Evolutionary conservation across 208 protist genomes (phyloP).

Genomic region (Trypanosomatidae sp.): DNA sequence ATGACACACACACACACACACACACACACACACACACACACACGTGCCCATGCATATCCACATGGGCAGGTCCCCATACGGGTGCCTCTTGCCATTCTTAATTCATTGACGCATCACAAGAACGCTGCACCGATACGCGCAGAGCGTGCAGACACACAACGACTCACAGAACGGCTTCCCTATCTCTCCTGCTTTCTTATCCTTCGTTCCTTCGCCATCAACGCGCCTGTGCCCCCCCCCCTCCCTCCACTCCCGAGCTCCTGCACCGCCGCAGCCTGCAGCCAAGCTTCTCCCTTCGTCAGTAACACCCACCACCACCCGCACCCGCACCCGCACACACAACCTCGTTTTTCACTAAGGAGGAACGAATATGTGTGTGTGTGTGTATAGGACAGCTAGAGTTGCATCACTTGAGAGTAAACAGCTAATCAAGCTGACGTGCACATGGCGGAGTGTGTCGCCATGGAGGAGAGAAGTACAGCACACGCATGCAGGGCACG

Average conservation of each 20-base stretch:
- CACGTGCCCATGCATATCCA: neutral
- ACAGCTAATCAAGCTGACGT: slow-evolving; percentile 8
- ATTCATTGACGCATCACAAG: slow-evolving; percentile 17
- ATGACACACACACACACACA: neutral
- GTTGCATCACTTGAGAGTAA: slow-evolving; percentile 4
- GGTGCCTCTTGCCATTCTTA: slow-evolving; percentile 14
- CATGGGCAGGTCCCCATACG: neutral
- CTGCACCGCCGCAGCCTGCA: neutral
- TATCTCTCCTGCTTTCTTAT: neutral
- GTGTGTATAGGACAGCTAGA: slow-evolving; percentile 3
- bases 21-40: neutral
- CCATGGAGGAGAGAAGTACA: neutral
- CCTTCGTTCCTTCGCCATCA: neutral
- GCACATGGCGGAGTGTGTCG: slow-evolving; percentile 7
- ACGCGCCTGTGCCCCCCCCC: neutral
- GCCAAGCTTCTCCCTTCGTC: neutral
- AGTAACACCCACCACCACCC: neutral
- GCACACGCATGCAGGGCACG: neutral
- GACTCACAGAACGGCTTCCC: slow-evolving; percentile 25
- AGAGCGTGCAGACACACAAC: slow-evolving; percentile 3
- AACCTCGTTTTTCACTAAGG: neutral
- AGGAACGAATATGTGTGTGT: neutral
- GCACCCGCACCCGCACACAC: neutral
- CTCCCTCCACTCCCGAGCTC: neutral
- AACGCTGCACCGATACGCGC: neutral